Conservation (phyloP, 805 yeast genomes). For the Cyberlindnera xylosilytica region DNA sequence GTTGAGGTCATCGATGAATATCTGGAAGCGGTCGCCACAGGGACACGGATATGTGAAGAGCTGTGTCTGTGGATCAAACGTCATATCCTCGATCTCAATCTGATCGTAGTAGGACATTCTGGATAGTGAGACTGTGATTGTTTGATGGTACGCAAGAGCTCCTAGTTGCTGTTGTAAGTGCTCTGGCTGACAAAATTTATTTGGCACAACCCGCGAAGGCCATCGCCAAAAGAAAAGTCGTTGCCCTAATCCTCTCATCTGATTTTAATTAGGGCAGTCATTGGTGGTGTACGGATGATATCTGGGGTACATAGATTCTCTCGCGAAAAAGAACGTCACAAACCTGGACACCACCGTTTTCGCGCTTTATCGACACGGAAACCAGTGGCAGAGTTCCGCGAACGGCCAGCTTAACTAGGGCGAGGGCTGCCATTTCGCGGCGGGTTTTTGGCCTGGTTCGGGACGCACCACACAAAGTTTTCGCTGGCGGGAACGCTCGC, state of each 20-base stretch:
- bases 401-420: slow-evolving; percentile 8
- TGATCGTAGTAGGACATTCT: slow-evolving; percentile 69
- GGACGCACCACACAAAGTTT: slow-evolving; percentile 9
- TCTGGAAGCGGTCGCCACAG: slow-evolving; percentile 93
- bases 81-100: slow-evolving; percentile 95
- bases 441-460: slow-evolving; percentile 5
- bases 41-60: slow-evolving; percentile 95
- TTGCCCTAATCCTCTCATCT: slow-evolving; percentile 3
- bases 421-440: neutral
- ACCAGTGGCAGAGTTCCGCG: slow-evolving; percentile 8
- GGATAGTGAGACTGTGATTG: neutral
- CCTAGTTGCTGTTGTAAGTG: too few relatives aligned
- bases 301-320: too few relatives aligned
- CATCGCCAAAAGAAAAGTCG: neutral
- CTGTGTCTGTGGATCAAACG: slow-evolving; percentile 79
- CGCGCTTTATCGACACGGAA: slow-evolving; percentile 2
- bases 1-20: slow-evolving; percentile 73
- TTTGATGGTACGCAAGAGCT: neutral
- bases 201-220: slow-evolving; percentile 2
- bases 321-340: slow-evolving; percentile 5
- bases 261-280: neutral
- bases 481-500: slow-evolving; percentile 6
- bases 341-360: slow-evolving; percentile 8
- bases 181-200: slow-evolving; percentile 1
- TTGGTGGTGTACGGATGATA: slow-evolving; percentile 5